phyloP scores from a whole-genome alignment of 495 filamentous ascomycete species.

The Daldinia vernicosa region DNA sequence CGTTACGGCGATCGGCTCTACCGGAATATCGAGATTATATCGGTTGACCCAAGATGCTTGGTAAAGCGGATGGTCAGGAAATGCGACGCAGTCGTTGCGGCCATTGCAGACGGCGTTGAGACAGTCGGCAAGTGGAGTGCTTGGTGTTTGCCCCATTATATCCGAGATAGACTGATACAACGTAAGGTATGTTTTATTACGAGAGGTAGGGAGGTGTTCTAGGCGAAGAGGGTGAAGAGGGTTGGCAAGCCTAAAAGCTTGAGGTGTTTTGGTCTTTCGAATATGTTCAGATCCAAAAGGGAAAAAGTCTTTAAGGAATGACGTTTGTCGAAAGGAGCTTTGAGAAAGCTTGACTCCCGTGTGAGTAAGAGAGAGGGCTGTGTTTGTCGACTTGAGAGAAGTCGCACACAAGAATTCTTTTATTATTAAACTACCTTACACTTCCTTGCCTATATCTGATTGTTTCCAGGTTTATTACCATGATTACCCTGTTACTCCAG shows the following conservation, averaged over 20 bases:
- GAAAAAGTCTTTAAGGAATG: not conserved
- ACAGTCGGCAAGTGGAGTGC: conserved; percentile 49
- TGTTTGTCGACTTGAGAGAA: conserved; percentile 17
- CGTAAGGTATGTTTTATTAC: conserved; percentile 1
- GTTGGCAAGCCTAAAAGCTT: conserved; percentile 4
- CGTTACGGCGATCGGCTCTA: conserved; percentile 69
- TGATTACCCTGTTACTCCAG: conserved; percentile 9
- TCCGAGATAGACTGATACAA: conserved; percentile 3
- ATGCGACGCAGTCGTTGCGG: conserved; percentile 53
- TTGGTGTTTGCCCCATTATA: conserved; percentile 45
- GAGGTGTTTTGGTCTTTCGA: not conserved
- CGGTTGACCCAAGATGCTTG: conserved; percentile 56
- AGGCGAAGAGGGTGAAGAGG: conserved; percentile 17
- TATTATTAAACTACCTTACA: conserved; percentile 31
- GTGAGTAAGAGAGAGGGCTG: conserved; percentile 14
- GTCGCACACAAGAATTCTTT: conserved; percentile 27
- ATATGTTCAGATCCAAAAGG: not conserved
- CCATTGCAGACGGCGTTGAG: conserved; percentile 53
- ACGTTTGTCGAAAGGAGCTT: conserved; percentile 6
- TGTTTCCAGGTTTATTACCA: conserved; percentile 29
- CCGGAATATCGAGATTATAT: conserved; percentile 72
- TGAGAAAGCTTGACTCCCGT: conserved; percentile 24
- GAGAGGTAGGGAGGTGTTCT: conserved; percentile 6
- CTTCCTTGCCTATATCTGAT: conserved; percentile 10
- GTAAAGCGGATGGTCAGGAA: conserved; percentile 51